These are phyloP conservation scores for Aspergillus sp. DNA, from an alignment of 2,329 filamentous ascomycete genomes.

Conservation along the genomic window DNA sequence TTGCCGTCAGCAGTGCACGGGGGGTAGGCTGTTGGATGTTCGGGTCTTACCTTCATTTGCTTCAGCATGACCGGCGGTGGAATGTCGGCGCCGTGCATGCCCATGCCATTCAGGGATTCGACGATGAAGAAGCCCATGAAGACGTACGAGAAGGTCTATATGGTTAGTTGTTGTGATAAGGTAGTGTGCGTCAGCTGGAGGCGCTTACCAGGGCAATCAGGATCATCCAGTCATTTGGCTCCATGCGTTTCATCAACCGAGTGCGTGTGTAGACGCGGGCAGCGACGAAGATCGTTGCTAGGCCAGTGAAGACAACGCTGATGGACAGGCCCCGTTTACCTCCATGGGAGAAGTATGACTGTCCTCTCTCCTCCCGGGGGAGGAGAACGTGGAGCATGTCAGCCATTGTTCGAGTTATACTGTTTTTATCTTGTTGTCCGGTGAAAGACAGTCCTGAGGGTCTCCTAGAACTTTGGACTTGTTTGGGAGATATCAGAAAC, in stretches of 20 bases:
- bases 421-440: background rate
- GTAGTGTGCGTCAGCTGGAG: background rate
- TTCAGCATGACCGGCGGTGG: slow-evolving; percentile 24
- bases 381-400: slow-evolving; percentile 14
- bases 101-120: slow-evolving; percentile 35
- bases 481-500: background rate
- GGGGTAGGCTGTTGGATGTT: background rate
- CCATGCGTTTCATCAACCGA: slow-evolving; percentile 29
- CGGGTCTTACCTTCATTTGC: slow-evolving; percentile 30
- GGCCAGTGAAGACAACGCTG: slow-evolving; percentile 30
- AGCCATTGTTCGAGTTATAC: background rate
- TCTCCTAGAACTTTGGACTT: background rate
- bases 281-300: slow-evolving; percentile 29
- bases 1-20: background rate
- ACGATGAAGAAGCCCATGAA: slow-evolving; percentile 35
- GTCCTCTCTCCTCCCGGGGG: slow-evolving; percentile 15
- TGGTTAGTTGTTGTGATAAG: slow-evolving; percentile 1
- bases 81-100: slow-evolving; percentile 31
- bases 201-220: slow-evolving; percentile 30
- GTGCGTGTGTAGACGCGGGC: slow-evolving; percentile 32
- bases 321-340: slow-evolving; percentile 25
- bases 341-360: slow-evolving; percentile 21
- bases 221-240: slow-evolving; percentile 38
- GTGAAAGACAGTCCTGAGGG: background rate
- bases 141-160: slow-evolving; percentile 29